phyloP scores from a whole-genome alignment of 164 flowering plant genomes.

The Vitis rupestris region DNA sequence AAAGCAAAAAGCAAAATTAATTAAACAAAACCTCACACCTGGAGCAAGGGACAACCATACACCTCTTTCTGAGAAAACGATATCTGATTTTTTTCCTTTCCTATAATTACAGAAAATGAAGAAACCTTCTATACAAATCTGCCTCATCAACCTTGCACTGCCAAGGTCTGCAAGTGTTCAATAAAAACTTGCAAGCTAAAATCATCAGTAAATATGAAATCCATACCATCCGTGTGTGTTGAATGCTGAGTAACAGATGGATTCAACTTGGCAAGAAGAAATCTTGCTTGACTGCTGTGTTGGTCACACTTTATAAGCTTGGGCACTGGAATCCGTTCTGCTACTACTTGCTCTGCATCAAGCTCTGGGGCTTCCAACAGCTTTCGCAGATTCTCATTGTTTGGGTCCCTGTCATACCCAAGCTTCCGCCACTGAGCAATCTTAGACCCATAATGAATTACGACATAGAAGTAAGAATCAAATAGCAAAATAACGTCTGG shows the following conservation, averaged over 20 bases:
- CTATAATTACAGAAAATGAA: neutral
- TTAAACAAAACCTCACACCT: no score
- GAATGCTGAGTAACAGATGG: constrained; percentile 86
- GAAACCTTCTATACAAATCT: neutral
- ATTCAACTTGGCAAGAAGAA: constrained; percentile 88
- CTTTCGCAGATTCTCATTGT: constrained; percentile 72
- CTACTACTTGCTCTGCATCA: constrained; percentile 72
- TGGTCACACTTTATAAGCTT: constrained; percentile 82
- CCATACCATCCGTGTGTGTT: constrained; percentile 45
- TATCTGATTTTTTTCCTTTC: neutral
- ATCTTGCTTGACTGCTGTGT: constrained; percentile 88
- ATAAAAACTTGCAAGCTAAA: constrained; percentile 81
- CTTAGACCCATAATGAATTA: constrained; percentile 82
- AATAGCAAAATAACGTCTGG: constrained; percentile 82
- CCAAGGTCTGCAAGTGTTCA: constrained; percentile 77
- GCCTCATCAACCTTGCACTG: constrained; percentile 65
- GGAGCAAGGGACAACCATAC: no score
- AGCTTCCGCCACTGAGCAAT: constrained; percentile 87
- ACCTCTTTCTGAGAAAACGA: no score
- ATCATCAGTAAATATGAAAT: constrained; percentile 84
- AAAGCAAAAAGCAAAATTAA: no score
- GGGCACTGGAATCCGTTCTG: constrained; percentile 78
- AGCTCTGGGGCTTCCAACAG: constrained; percentile 77
- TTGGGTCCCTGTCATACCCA: constrained; percentile 73
- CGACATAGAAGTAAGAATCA: constrained; percentile 85